Base-by-base conservation (phyloP, 1,284 basidiomycete genomes). In the Kalmanozyma brasiliensis region DNA sequence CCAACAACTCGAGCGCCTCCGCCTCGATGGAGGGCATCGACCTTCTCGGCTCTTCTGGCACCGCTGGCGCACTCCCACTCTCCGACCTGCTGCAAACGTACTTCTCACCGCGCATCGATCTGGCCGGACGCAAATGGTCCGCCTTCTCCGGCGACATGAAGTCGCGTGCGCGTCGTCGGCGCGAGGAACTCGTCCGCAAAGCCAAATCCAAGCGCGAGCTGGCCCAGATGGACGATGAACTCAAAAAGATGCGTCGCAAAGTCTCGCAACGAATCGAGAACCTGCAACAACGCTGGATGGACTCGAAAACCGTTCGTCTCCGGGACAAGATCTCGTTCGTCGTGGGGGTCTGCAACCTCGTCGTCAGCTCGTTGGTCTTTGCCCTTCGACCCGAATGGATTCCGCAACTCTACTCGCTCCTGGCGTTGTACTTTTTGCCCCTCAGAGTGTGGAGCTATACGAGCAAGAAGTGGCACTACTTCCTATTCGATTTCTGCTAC, bases 41-140 rank as follows among this genome's bases (percentile, higher is more conserved):
- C 19, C 52, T 72, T 20, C 52, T 72, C 13, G 59, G 58, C 34
- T 36, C 42, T 17, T 58, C 55, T 26, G 20, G 24, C 10, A 40
- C 49, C 20, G 26, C 44, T 14, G 57, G 44, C 19, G 60, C 34
- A 1, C 33, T 67, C 1, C 60, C 65, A 8, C 59, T 67, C 30
- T 43, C 41, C 20, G 72, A 75, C 29, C 30, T 77, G 24, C 48
- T 92, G 82, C 91, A 93, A 82, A 93, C 91, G 1, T 93, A 89
- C 79, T 92, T 91, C 75, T 92, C 95, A 83, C 93, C 93, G 3
- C 89, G 91, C 68, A 85, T 96, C 64, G 94, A 96, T 82, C 87
- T 96, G 1, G 85, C 94, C 33, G 92, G 95, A 78, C 88, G 94
- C 34, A 88, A 89, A 53, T 87, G 94, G 30, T 90, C 92, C 82